Conservation (phyloP, 1,284 basidiomycete species). For the Laetiporus sulphureus region DNA sequence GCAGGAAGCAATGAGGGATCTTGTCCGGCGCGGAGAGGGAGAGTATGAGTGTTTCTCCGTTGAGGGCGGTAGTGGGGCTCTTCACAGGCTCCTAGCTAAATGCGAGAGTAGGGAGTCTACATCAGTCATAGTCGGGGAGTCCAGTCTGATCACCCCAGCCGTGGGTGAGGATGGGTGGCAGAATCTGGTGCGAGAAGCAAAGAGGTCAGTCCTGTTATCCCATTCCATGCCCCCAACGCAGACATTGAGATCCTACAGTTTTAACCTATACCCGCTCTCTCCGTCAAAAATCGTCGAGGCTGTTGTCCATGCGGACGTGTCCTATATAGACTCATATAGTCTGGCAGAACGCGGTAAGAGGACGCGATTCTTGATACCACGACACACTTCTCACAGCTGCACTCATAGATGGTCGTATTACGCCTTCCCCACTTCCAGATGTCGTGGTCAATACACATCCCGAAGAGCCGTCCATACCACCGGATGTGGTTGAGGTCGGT, state of each 20-base stretch:
- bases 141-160: constrained; percentile 36
- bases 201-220: constrained; percentile 34
- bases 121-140: constrained; percentile 48
- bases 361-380: too few relatives aligned
- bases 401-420: background rate
- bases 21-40: constrained; percentile 48
- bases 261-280: too few relatives aligned
- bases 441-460: constrained; percentile 26
- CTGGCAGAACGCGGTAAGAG: constrained; percentile 10
- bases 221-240: too few relatives aligned
- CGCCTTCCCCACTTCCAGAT: constrained; percentile 20
- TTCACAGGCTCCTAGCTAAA: constrained; percentile 44
- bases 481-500: constrained; percentile 2
- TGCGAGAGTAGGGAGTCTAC: constrained; percentile 37
- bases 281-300: constrained; percentile 23
- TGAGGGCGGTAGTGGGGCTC: constrained; percentile 38
- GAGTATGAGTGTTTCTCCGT: constrained; percentile 54
- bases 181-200: constrained; percentile 41
- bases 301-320: constrained; percentile 24
- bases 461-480: constrained; percentile 25
- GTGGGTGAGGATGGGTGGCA: constrained; percentile 47
- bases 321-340: constrained; percentile 20
- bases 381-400: background rate
- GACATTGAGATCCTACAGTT: too few relatives aligned
- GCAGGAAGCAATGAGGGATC: constrained; percentile 39